Conservation (phyloP, 2,329 filamentous ascomycete species). For the Akanthomyces dipterigenus region DNA sequence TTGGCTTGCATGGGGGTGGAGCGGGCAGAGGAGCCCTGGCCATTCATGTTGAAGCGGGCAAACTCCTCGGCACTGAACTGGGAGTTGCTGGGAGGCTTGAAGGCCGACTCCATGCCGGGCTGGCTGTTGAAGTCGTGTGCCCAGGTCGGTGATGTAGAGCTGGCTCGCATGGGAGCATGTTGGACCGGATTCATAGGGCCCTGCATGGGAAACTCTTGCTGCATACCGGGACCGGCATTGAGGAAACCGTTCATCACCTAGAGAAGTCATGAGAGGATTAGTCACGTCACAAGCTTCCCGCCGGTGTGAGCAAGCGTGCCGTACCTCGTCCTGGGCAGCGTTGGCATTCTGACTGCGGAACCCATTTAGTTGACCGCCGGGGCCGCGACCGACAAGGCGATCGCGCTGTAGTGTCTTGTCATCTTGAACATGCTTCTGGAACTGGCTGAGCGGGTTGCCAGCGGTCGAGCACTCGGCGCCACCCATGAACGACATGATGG, state of each 20-base stretch:
- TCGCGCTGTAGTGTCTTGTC: constrained; percentile 93
- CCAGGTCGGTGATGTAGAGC: constrained; percentile 48
- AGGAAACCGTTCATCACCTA: constrained; percentile 93
- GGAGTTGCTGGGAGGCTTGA: constrained; percentile 49
- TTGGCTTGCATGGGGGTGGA: constrained; percentile 53
- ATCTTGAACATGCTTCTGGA: constrained; percentile 94
- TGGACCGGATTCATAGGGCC: constrained; percentile 43
- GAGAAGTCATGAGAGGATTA: constrained; percentile 19
- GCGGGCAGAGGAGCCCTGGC: constrained; percentile 44
- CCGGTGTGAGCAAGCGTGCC: constrained; percentile 15
- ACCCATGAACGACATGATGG: constrained; percentile 85
- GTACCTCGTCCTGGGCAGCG: constrained; percentile 66
- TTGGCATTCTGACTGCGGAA: constrained; percentile 68
- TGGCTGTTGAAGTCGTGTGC: constrained; percentile 50
- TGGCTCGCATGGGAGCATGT: constrained; percentile 44
- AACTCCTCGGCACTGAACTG: constrained; percentile 81
- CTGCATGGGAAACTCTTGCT: constrained; percentile 48
- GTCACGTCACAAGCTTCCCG: constrained; percentile 18
- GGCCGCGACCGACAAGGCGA: constrained; percentile 69
- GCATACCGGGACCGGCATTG: constrained; percentile 62
- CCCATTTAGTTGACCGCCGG: constrained; percentile 63
- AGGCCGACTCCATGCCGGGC: constrained; percentile 64
- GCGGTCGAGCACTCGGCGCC: constrained; percentile 95
- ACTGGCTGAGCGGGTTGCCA: constrained; percentile 92
- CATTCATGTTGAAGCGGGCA: constrained; percentile 72